Base-by-base conservation (phyloP, 768 basidiomycete species). In the Tulasnella calospora region DNA sequence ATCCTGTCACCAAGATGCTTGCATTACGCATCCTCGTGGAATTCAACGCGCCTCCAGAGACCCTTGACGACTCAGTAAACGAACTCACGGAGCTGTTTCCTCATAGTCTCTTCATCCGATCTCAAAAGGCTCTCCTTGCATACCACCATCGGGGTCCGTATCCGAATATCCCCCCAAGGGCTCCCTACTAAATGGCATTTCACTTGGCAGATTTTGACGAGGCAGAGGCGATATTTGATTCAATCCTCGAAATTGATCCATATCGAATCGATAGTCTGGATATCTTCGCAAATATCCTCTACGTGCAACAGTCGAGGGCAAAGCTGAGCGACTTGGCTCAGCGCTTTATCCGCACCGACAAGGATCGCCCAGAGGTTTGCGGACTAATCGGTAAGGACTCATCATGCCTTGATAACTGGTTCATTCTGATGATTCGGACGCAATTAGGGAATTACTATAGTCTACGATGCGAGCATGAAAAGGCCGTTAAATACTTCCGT, bases 291-390 rank as follows among this genome's bases (percentile, higher is more conserved):
- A 98, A 99, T 83, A 98, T 99, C 82, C 88, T 99, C 57, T 99
- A 98, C 84, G 96, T 99, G 3, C 94, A 94, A 71, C 94, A 96
- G 82, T 94, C 94, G 81, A 89, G 90, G 69, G 86, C 94, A 44
- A 96, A 97, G 82, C 86, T 99, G 61, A 96, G 96, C 27, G 91
- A 91, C 83, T 88, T 99, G 47, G 98, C 97, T 10, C 95, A 96
- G 80, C 92, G 96, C 81, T 97, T 96, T 84, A 88, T 95, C 70
- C 88, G 90, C 36, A 86, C 97, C 41, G 96, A 99, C 82, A 92
- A 94, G 84, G 94, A 97, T 85, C 88, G 97, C 38, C 97, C 98
- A 36, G 98, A 99, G 86, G 92, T 97, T 3, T 98, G 97, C 83
- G 97, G 95, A 83, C 87, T 99, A 76, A 92, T 99, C 78, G 98